Base-by-base conservation (phyloP, 2,329 filamentous ascomycete genomes). In the Mycosphaerella sp. region DNA sequence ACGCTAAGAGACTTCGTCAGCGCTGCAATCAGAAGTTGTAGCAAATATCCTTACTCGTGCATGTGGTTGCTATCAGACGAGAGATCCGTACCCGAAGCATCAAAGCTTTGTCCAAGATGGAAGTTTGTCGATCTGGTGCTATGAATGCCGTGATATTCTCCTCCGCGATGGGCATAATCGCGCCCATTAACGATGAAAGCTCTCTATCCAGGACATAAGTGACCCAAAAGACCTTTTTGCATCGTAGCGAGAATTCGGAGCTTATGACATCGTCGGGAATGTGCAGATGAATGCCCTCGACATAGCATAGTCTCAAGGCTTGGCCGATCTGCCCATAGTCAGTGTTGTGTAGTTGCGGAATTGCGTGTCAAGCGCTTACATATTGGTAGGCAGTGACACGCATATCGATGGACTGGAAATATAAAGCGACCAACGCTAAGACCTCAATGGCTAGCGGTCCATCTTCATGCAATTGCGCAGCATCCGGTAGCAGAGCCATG, bases 151-250 rank as follows among this genome's bases (percentile, higher is more conserved):
- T 68, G 0, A 81, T 71, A 37, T 79, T 74, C n/a, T 77, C 72
- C 35, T 79, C 75, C 16, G 68, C 66, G 1, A 79, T 67, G 0
- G 74, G 72, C 41, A 74, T 70, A 0, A 78, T 77, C 0, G 78
- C 54, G 0, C 77, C 77, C 72, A 79, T 77, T 2, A 79, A 55
- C 0, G 75, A 76, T 1, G 75, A 76, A 70, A 79, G 77, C 55
- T 79, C 71, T 2, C 76, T 70, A 47, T 79, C 77, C 1, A 79
- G 62, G 1, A 79, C 68, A 36, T 77, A 79, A 0, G 78, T 68
- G 0, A 77, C 79, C 76, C 76, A 79, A 75, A 76, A 80, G 8
- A 76, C 68, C 30, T 71, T 71, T 1, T 75, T 73, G 45, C 71
- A 75, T 44, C 77, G 63, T 16, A 43, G 21, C 9, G 50, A 53